These are phyloP conservation scores for Fusarium pseudoanthophilum DNA, from an alignment of 2,329 filamentous ascomycete species.

Conservation along the genomic window DNA sequence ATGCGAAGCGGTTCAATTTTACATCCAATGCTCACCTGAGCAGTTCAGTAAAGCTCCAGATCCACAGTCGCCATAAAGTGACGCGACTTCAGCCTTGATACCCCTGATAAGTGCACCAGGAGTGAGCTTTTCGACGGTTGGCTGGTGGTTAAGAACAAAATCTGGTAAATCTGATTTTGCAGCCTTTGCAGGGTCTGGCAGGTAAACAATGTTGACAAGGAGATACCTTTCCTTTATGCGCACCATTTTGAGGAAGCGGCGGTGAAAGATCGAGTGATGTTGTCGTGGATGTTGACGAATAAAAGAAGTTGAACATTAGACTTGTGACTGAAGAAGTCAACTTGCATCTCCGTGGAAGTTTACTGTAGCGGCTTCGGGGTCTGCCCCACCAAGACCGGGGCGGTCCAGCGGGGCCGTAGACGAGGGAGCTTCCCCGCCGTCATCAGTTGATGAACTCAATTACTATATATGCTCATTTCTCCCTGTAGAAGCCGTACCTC, in stretches of 20 bases:
- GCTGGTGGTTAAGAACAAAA: conserved; percentile 80
- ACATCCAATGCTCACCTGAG: conserved; percentile 62
- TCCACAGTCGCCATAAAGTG: conserved; percentile 90
- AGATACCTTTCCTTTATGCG: conserved; percentile 96
- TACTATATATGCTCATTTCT: conserved; percentile 1
- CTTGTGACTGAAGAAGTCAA: conserved; percentile 19
- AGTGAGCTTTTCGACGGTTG: conserved; percentile 78
- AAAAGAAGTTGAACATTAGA: neutral
- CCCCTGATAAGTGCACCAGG: conserved; percentile 72
- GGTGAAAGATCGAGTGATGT: neutral
- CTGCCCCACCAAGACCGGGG: conserved; percentile 34
- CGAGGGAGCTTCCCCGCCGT: conserved; percentile 34
- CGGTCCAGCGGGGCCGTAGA: conserved; percentile 38
- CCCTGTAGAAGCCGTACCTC: neutral
- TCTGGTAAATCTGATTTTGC: conserved; percentile 59
- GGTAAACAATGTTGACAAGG: conserved; percentile 93
- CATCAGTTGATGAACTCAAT: conserved; percentile 16
- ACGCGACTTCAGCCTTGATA: conserved; percentile 75
- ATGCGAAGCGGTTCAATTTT: neutral
- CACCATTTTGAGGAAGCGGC: conserved; percentile 71
- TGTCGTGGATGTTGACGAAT: neutral
- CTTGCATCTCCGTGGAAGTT: conserved; percentile 22
- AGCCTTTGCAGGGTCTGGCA: conserved; percentile 60
- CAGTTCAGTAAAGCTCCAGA: conserved; percentile 78
- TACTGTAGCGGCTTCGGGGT: conserved; percentile 26